Evolutionary conservation across 305 asterid genomes (phyloP), one percentile per base, ranked within the genome.

Genomic region (Fraxinus floribunda): DNA sequence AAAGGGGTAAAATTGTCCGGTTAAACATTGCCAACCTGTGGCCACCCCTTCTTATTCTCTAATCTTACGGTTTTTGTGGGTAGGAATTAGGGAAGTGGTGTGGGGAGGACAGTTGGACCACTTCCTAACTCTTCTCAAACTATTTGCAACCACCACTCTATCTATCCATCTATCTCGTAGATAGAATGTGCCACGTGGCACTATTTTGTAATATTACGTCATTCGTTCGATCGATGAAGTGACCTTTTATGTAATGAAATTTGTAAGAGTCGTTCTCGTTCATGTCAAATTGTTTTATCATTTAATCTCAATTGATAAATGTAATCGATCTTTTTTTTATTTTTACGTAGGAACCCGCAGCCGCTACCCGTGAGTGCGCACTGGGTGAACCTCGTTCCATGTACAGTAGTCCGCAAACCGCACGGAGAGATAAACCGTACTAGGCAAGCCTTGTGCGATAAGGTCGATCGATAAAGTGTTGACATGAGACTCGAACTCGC

Each of bases 121-220:
- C 89, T 81, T 83, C 83, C 85, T 83, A 80, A 83, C 88, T 75
- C 79, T 80, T 84, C 81, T 82, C 85, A 66, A 77, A 79, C 80
- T 84, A 70, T 72, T 78, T 57, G 39, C 85, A 78, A 77, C 88
- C 85, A 82, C 88, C 81, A n/a, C 76, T 75, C 81, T 30, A 79
- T 15, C 60, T 15, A 49, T 49, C 60, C 76, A 55, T 49, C 82
- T 75, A 78, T 41, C 16, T 7, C 68, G 60, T 79, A 70, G 87
- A 87, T 85, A 85, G 84, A 81, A 83, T 83, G 75, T 73, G 88
- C 81, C 83, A 83, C 8, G 66, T 85, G 89, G 86, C 86, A 70
- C 34, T 38, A 11, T 18, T 5, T 15, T 30, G 39, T 29, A 30
- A 29, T 41, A 41, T 10, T 41, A 0, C 3, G 15, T 9, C 49